A percentile compares a stretch with the other conserved stretches of the same genome.
Conservation (phyloP, 345 rosid genomes). For the Leavenworthia alabamica region DNA sequence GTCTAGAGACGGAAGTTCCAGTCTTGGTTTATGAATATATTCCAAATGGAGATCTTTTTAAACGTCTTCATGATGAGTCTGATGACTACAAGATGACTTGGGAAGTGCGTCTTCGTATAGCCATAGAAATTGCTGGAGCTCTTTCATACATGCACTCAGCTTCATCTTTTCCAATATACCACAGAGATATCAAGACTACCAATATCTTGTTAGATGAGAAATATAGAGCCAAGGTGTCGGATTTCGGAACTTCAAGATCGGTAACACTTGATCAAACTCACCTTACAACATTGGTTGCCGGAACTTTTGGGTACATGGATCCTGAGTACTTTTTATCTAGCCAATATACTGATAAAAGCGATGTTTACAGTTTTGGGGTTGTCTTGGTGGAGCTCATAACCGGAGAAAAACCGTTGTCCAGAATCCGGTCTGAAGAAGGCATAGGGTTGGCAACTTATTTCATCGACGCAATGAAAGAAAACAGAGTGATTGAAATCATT, state of each 20-base stretch:
- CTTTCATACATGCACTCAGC: constrained; percentile 36
- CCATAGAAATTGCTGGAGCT: constrained; percentile 28
- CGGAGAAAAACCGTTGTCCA: constrained; percentile 28
- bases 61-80: constrained; percentile 26
- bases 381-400: constrained; percentile 66
- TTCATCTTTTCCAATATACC: constrained; percentile 33
- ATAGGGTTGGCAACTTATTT: constrained; percentile 29
- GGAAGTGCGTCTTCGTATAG: constrained; percentile 34
- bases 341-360: constrained; percentile 22
- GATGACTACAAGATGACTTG: constrained; percentile 25
- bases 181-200: constrained; percentile 35
- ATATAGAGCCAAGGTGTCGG: constrained; percentile 33
- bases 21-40: not conserved
- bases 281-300: constrained; percentile 12
- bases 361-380: constrained; percentile 68
- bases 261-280: constrained; percentile 34
- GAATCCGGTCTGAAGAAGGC: not conserved
- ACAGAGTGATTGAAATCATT: constrained; percentile 21
- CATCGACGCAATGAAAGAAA: constrained; percentile 13
- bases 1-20: not conserved
- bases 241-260: constrained; percentile 43
- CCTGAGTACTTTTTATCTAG: constrained; percentile 21
- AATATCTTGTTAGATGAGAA: constrained; percentile 36
- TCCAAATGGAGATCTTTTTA: constrained; percentile 33
- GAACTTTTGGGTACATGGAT: constrained; percentile 24